Evolutionary conservation across 345 rosid species (phyloP).

Genomic region (Citrus cavaleriei): DNA sequence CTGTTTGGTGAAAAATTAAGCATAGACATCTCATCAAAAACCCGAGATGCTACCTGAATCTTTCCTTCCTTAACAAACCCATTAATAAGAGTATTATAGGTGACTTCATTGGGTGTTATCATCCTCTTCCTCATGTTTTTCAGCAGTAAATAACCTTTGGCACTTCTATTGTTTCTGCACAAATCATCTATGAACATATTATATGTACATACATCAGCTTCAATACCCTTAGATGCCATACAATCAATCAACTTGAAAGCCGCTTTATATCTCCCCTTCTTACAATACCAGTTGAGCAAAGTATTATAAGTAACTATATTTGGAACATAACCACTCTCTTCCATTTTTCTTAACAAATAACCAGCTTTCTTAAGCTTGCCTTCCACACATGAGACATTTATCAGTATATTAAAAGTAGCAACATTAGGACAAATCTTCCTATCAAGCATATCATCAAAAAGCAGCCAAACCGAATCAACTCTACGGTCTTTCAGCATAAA

Average conservation of each 20-base stretch:
- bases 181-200: conserved; percentile 68
- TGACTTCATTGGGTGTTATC: conserved; percentile 62
- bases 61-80: conserved; percentile 79
- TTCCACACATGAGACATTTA: conserved; percentile 60
- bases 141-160: conserved; percentile 76
- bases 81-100: conserved; percentile 70
- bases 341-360: conserved; percentile 76
- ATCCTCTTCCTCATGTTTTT: conserved; percentile 71
- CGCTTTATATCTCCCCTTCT: conserved; percentile 58
- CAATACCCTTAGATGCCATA: conserved; percentile 71
- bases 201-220: conserved; percentile 74
- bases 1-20: conserved; percentile 51
- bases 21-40: conserved; percentile 66
- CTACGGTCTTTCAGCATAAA: conserved; percentile 45
- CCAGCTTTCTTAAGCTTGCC: conserved; percentile 65
- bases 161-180: conserved; percentile 72
- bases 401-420: conserved; percentile 81
- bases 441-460: conserved; percentile 68
- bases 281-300: conserved; percentile 75
- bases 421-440: conserved; percentile 71
- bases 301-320: conserved; percentile 73
- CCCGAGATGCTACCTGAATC: conserved; percentile 44
- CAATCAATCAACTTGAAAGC: conserved; percentile 61
- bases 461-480: conserved; percentile 54
- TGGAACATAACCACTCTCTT: conserved; percentile 68